Evolutionary conservation across 306 rosid genomes (phyloP), one percentile per base, ranked within the genome.

Genomic region (Begonia fuchsioides): DNA sequence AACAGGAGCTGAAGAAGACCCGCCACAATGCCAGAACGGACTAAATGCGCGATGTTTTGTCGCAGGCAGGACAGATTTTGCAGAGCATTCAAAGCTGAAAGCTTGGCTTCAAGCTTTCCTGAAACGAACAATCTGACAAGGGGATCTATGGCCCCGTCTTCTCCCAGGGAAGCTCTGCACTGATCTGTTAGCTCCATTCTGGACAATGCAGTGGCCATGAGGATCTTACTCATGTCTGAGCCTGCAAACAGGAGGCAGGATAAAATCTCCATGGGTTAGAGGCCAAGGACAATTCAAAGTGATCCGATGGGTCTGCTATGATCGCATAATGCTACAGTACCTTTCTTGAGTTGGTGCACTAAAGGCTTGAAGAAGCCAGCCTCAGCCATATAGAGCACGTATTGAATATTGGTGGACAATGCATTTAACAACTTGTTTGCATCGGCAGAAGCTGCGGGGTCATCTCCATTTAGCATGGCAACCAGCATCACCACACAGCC

Each of bases 331-430:
- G 44, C 5, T 10, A 40, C 11, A 2, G 44, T 49, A 83, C 96
- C 96, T 80, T 80, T 85, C 47, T 75, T 72, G 39, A 87, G 78
- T 76, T 62, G 75, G 49, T 71, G 70, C 59, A 87, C 94, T 35
- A 87, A 56, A 15, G 96, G 94, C 73, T 60, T 65, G 55, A 83
- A 87, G 74, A 83, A 83, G 43, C 94, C 94, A 3, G 96, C 96
- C 64, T 87, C 96, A 0, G 96, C 94, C 94, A 87, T 87, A 64
- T 80, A 80, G 67, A 87, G 94, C 32, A 90, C 93, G 50, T 87
- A 83, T 63, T 87, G 96, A 50, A 79, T 69, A 66, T 72, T 87
- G 53, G 79, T 62, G 5, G 96, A 80, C 64, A 87, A 66, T 38
- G 71, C 63, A 67, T 74, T 63, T 75, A 87, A 67, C 64, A 87